Evolutionary conservation across 129 eudicot genomes (phyloP).

Genomic region (Chrysanthemum makinoi): DNA sequence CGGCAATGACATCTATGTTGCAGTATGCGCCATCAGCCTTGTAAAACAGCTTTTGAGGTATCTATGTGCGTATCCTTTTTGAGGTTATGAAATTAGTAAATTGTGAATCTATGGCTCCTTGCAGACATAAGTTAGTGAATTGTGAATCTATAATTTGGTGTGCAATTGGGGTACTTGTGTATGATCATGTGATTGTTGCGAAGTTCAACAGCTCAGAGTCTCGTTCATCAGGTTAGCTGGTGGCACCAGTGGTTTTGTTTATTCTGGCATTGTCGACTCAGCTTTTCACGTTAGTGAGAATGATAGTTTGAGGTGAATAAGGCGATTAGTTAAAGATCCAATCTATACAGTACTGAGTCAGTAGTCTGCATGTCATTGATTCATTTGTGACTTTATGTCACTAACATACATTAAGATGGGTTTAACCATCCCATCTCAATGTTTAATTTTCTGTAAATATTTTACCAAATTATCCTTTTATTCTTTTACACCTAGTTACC

Average conservation of each 20-base stretch:
- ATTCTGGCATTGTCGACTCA: slow-evolving; percentile 3
- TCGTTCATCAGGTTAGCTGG: slow-evolving; percentile 56
- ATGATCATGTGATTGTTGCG: slow-evolving; percentile 93
- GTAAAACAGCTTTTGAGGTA: slow-evolving; percentile 90
- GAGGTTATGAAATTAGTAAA: neutral
- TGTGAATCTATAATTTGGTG: slow-evolving; percentile 85
- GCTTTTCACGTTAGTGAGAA: slow-evolving; percentile 13
- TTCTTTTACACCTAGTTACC: no score
- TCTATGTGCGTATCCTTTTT: neutral
- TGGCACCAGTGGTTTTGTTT: neutral
- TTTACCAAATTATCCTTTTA: no score
- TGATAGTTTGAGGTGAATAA: neutral
- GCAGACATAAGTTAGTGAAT: slow-evolving; percentile 80
- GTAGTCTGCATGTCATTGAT: no score
- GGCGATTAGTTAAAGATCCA: no score
- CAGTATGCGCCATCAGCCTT: slow-evolving; percentile 95
- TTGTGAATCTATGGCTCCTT: slow-evolving; percentile 16
- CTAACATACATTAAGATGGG: no score
- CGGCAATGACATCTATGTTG: slow-evolving; percentile 85
- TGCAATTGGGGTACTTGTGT: slow-evolving; percentile 91
- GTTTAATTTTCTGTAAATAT: no score
- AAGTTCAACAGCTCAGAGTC: slow-evolving; percentile 67
- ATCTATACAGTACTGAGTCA: no score
- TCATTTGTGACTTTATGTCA: no score
- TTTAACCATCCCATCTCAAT: no score